Percentiles rank a stretch among this genome's conserved stretches.
Evolutionary conservation across 2,329 filamentous ascomycete genomes (phyloP).

Genomic region (Penicillium sp.): DNA sequence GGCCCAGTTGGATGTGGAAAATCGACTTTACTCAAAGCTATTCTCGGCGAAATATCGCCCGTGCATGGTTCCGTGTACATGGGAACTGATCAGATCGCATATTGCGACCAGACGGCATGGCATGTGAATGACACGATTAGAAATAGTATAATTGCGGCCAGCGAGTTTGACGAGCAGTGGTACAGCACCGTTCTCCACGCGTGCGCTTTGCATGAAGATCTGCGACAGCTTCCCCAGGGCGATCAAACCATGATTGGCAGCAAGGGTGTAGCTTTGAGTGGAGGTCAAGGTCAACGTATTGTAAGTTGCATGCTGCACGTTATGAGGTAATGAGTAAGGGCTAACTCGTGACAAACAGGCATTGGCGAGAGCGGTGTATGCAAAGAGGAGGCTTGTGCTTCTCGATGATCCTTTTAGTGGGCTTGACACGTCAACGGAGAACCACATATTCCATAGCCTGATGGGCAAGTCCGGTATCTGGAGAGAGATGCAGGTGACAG

Average conservation of each 20-base stretch:
- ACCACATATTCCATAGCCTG: slow-evolving; percentile 17
- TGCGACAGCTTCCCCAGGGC: slow-evolving; percentile 36
- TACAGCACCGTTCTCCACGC: slow-evolving; percentile 25
- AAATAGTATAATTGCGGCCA: slow-evolving; percentile 27
- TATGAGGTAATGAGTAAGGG: neutral
- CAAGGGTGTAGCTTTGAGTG: slow-evolving; percentile 50
- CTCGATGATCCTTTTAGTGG: slow-evolving; percentile 17
- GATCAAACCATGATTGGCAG: slow-evolving; percentile 49
- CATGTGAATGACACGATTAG: slow-evolving; percentile 29
- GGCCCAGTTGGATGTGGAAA: slow-evolving; percentile 53
- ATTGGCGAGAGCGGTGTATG: slow-evolving; percentile 48
- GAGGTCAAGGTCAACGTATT: slow-evolving; percentile 52
- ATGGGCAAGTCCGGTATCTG: slow-evolving; percentile 15
- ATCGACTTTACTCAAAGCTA: slow-evolving; percentile 46
- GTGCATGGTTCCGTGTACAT: slow-evolving; percentile 31
- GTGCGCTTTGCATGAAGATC: slow-evolving; percentile 35
- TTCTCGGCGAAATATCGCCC: slow-evolving; percentile 42
- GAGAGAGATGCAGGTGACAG: slow-evolving; percentile 12
- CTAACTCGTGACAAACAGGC: slow-evolving; percentile 8
- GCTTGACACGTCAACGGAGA: slow-evolving; percentile 16
- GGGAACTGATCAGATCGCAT: slow-evolving; percentile 32
- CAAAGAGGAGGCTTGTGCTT: slow-evolving; percentile 22
- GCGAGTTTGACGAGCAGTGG: slow-evolving; percentile 26
- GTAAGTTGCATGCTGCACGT: slow-evolving; percentile 23
- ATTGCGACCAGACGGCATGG: slow-evolving; percentile 35